phyloP scores from a whole-genome alignment of 2,329 filamentous ascomycete genomes.

The Knufia fluminis region DNA sequence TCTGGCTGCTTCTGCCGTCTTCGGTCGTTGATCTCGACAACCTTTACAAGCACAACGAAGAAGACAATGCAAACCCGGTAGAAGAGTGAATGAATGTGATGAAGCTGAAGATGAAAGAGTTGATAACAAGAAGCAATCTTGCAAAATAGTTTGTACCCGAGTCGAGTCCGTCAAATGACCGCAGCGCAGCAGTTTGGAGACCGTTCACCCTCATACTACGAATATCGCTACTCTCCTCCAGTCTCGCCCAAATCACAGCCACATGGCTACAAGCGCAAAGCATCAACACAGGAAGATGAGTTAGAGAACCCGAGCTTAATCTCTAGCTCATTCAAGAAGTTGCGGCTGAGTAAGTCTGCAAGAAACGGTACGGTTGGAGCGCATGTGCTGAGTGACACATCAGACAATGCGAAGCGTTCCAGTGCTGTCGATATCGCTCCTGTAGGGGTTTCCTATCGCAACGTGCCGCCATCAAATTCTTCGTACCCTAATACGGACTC shows the following conservation, averaged over 20 bases:
- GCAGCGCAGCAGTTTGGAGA: neutral
- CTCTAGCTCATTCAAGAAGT: constrained; percentile 7
- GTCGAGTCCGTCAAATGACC: constrained; percentile 5
- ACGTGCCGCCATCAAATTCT: constrained; percentile 14
- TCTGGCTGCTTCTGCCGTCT: neutral
- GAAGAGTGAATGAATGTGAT: neutral
- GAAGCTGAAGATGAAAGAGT: neutral
- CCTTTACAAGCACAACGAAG: no score
- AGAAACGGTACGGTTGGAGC: neutral
- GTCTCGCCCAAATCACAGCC: constrained; percentile 7
- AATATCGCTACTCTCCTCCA: constrained; percentile 6
- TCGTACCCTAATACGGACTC: no score
- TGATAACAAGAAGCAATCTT: neutral
- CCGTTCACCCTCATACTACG: constrained; percentile 5
- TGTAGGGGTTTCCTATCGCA: neutral
- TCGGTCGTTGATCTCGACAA: neutral
- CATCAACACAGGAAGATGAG: constrained; percentile 6
- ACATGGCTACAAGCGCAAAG: constrained; percentile 8
- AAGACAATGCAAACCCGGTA: neutral
- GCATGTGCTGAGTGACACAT: neutral
- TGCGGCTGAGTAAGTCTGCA: constrained; percentile 6
- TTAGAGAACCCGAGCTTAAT: neutral
- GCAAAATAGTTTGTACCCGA: neutral
- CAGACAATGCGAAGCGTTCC: neutral
- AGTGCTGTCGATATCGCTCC: neutral